These are phyloP conservation scores for Poteriospumella lacustris DNA, from an alignment of 108 stramenopile genomes.

Conservation along the genomic window DNA sequence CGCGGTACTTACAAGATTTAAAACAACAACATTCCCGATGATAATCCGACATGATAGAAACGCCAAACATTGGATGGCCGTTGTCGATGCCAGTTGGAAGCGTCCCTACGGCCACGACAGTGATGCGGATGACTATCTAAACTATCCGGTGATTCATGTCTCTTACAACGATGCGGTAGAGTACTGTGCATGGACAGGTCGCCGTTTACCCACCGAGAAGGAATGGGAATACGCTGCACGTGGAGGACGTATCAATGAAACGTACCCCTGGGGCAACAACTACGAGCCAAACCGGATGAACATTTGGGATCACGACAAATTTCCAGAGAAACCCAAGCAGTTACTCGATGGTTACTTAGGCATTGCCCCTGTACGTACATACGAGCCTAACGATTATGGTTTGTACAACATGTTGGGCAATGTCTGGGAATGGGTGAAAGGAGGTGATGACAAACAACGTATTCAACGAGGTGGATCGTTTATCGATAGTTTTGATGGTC, in stretches of 20 bases:
- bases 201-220: constrained; percentile 72
- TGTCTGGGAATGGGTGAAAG: constrained; percentile 81
- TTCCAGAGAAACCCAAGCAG: constrained; percentile 70
- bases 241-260: constrained; percentile 52
- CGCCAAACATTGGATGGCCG: constrained; percentile 21
- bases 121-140: neutral
- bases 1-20: neutral
- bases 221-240: constrained; percentile 88
- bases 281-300: constrained; percentile 49
- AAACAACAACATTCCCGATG: no score
- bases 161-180: constrained; percentile 17
- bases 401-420: constrained; percentile 84
- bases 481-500: constrained; percentile 73
- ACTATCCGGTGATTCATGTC: constrained; percentile 15
- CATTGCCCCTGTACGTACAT: constrained; percentile 70
- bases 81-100: neutral
- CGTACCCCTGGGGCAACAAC: constrained; percentile 32
- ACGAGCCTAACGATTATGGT: constrained; percentile 71
- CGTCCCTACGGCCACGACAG: constrained; percentile 10
- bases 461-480: constrained; percentile 79
- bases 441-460: constrained; percentile 73
- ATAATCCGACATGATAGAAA: neutral
- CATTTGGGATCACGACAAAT: constrained; percentile 69
- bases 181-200: constrained; percentile 27
- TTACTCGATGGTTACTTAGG: constrained; percentile 76